Evolutionary conservation across 345 rosid genomes (phyloP).

Genomic region (Populus tremula): DNA sequence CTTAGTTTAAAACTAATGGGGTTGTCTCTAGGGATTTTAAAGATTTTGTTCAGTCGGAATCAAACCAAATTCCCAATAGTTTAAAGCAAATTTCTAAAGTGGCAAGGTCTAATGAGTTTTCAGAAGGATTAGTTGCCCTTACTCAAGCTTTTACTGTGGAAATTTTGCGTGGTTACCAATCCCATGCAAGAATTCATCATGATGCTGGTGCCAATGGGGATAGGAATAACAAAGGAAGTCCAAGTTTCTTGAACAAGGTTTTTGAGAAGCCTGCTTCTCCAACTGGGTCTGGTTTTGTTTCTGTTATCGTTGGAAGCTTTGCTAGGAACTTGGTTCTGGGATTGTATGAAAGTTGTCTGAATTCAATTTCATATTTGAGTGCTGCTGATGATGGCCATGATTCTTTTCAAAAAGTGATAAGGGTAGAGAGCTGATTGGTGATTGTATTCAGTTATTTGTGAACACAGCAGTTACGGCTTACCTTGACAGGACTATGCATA

Average conservation of each 20-base stretch:
- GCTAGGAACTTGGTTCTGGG: constrained; percentile 70
- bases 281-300: constrained; percentile 70
- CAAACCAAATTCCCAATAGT: constrained; percentile 67
- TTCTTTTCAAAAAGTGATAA: constrained; percentile 36
- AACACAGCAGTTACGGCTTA: constrained; percentile 69
- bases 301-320: constrained; percentile 74
- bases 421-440: constrained; percentile 53
- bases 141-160: constrained; percentile 60
- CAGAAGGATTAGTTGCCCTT: constrained; percentile 37
- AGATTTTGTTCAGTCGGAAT: constrained; percentile 52
- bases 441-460: constrained; percentile 67
- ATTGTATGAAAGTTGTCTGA: constrained; percentile 16
- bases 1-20: constrained; percentile 16
- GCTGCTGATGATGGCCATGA: neutral
- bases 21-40: constrained; percentile 55
- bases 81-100: constrained; percentile 68
- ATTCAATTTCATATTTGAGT: constrained; percentile 6
- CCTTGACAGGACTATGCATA: constrained; percentile 65
- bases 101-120: constrained; percentile 52
- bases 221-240: constrained; percentile 21
- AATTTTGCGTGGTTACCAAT: constrained; percentile 38
- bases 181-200: constrained; percentile 17
- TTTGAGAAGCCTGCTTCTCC: constrained; percentile 59
- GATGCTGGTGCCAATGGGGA: constrained; percentile 7
- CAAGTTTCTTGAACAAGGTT: constrained; percentile 48